Percentiles rank a stretch among this genome's conserved stretches.
phyloP scores from a whole-genome alignment of 805 yeast genomes.

The Yamadazyma endophytica region DNA sequence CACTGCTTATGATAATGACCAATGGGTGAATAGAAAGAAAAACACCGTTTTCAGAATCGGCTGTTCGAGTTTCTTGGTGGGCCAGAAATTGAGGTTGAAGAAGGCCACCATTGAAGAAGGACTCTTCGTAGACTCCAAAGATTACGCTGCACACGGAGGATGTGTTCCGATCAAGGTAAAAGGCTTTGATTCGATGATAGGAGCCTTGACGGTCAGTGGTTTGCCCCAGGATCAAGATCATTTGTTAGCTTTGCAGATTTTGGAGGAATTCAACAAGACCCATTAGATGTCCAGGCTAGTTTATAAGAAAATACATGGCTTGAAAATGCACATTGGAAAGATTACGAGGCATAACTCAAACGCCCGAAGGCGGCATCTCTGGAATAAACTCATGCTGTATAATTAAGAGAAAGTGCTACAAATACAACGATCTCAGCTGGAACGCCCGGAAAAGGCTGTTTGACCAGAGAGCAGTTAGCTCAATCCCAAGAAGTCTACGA shows the following conservation, averaged over 20 bases:
- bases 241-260: slow-evolving; percentile 37
- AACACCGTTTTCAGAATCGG: slow-evolving; percentile 46
- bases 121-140: slow-evolving; percentile 35
- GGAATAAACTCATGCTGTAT: no score
- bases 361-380: no score
- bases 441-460: no score
- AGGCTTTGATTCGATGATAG: slow-evolving; percentile 35
- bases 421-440: no score
- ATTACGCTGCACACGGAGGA: slow-evolving; percentile 56
- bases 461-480: no score
- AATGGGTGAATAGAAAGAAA: slow-evolving; percentile 49
- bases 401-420: neutral
- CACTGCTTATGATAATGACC: slow-evolving; percentile 46
- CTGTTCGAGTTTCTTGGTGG: slow-evolving; percentile 45
- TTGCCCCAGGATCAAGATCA: slow-evolving; percentile 55
- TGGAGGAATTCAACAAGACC: slow-evolving; percentile 10
- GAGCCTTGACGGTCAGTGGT: slow-evolving; percentile 53
- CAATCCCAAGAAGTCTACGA: neutral
- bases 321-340: no score
- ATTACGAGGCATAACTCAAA: no score
- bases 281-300: no score
- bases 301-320: neutral
- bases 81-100: slow-evolving; percentile 35
- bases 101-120: slow-evolving; percentile 34
- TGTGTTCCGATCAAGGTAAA: slow-evolving; percentile 45